phyloP scores from a whole-genome alignment of 179 eudicot genomes.

The Heliamphora pulchella region DNA sequence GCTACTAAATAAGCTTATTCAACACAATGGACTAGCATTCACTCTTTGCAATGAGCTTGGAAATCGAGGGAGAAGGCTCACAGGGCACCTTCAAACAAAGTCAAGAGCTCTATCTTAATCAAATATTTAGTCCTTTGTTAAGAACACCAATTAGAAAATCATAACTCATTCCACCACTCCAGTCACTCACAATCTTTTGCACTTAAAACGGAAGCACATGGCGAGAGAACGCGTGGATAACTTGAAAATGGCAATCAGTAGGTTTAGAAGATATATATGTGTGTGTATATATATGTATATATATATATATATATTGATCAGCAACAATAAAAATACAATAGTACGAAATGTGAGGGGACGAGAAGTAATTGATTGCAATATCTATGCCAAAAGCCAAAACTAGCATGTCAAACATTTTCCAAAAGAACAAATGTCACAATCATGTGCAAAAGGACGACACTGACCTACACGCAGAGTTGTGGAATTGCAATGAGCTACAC shows the following conservation, averaged over 20 bases:
- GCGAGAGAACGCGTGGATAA: not conserved
- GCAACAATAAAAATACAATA: no score
- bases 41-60: not conserved
- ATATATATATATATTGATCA: no score
- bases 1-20: not conserved
- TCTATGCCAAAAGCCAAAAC: not conserved
- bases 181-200: constrained; percentile 2
- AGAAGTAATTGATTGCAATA: not conserved
- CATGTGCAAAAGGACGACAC: not conserved
- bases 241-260: not conserved
- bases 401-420: not conserved
- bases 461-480: no score
- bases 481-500: no score
- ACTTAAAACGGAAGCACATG: not conserved
- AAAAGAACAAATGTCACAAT: not conserved
- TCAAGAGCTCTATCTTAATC: not conserved
- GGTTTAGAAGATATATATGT: not conserved
- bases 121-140: not conserved
- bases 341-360: no score
- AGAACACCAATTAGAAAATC: not conserved
- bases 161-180: not conserved
- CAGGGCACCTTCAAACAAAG: not conserved
- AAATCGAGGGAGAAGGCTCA: not conserved
- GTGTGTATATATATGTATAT: no score
- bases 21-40: not conserved